Conservation (phyloP, 2,329 filamentous ascomycete species). For the Zalaria obscura region DNA sequence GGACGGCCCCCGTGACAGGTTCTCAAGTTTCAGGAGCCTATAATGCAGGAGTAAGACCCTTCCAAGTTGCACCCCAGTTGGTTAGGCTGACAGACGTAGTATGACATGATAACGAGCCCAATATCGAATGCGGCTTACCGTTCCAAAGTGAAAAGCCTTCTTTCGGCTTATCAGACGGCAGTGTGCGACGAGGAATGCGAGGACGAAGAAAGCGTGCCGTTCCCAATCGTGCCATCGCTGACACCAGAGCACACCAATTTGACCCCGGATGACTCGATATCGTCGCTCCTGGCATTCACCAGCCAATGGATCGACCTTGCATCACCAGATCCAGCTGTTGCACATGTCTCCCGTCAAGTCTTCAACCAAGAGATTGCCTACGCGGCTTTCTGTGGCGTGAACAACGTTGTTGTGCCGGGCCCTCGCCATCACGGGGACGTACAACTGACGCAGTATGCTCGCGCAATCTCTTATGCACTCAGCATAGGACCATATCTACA, state of each 20-base stretch:
- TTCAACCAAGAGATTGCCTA: slow-evolving; percentile 86
- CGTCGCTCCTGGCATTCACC: slow-evolving; percentile 62
- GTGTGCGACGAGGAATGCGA: slow-evolving; percentile 5
- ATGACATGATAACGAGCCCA: slow-evolving; percentile 64
- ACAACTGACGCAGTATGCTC: slow-evolving; percentile 45
- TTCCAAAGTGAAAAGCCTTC: slow-evolving; percentile 48
- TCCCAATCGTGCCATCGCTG: slow-evolving; percentile 44
- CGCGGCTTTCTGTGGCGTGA: slow-evolving; percentile 85
- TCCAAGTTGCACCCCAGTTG: slow-evolving; percentile 4
- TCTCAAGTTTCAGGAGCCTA: slow-evolving; percentile 53
- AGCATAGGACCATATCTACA: slow-evolving; percentile 61
- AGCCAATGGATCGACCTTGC: slow-evolving; percentile 89
- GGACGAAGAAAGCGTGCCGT: slow-evolving; percentile 22
- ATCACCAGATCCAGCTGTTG: slow-evolving; percentile 67
- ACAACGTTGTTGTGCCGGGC: slow-evolving; percentile 68
- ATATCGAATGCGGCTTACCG: slow-evolving; percentile 65
- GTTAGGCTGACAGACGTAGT: slow-evolving; percentile 32
- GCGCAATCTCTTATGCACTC: slow-evolving; percentile 69
- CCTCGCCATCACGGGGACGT: slow-evolving; percentile 49
- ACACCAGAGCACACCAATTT: slow-evolving; percentile 67
- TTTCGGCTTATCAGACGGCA: slow-evolving; percentile 38
- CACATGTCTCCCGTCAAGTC: slow-evolving; percentile 77
- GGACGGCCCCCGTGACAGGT: slow-evolving; percentile 46
- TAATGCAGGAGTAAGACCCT: slow-evolving; percentile 40
- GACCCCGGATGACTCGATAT: slow-evolving; percentile 52